These are phyloP conservation scores for Paecilomyces sp. DNA, from an alignment of 2,329 filamentous ascomycete species.

Conservation along the genomic window DNA sequence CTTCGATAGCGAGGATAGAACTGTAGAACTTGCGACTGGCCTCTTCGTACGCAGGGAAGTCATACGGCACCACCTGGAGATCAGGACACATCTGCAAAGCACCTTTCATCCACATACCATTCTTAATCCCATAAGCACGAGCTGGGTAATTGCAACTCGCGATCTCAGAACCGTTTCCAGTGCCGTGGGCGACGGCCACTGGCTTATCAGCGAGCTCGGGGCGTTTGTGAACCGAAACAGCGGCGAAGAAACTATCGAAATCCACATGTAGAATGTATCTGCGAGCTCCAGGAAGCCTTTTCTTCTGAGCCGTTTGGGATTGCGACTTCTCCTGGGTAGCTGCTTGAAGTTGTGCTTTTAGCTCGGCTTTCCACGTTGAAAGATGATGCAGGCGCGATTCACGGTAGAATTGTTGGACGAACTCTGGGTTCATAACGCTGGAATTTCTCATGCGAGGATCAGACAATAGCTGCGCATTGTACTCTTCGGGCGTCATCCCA, in stretches of 20 bases:
- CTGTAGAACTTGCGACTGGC: conserved; percentile 85
- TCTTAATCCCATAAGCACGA: conserved; percentile 77
- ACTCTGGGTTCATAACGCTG: conserved; percentile 86
- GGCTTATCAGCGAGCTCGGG: conserved; percentile 74
- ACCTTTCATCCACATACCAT: conserved; percentile 99
- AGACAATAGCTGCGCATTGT: conserved; percentile 76
- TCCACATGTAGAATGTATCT: conserved; percentile 92
- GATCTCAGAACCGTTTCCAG: conserved; percentile 82
- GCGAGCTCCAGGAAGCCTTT: conserved; percentile 56
- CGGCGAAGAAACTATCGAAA: conserved; percentile 97
- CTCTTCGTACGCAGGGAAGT: conserved; percentile 90
- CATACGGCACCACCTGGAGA: conserved; percentile 85
- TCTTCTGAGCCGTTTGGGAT: conserved; percentile 41
- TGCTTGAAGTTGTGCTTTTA: conserved; percentile 82
- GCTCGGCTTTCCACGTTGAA: conserved; percentile 90
- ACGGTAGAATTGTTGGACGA: conserved; percentile 88
- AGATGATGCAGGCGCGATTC: conserved; percentile 93
- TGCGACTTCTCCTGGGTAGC: conserved; percentile 62
- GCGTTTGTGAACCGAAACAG: conserved; percentile 73
- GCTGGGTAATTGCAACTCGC: conserved; percentile 96
- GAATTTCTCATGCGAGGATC: conserved; percentile 83
- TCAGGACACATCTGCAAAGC: conserved; percentile 77
- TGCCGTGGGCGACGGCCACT: conserved; percentile 80
- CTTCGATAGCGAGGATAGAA: conserved; percentile 69
- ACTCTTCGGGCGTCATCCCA: conserved; percentile 76